Conservation (phyloP, 2,329 filamentous ascomycete genomes). For the Zasmidium angulare region DNA sequence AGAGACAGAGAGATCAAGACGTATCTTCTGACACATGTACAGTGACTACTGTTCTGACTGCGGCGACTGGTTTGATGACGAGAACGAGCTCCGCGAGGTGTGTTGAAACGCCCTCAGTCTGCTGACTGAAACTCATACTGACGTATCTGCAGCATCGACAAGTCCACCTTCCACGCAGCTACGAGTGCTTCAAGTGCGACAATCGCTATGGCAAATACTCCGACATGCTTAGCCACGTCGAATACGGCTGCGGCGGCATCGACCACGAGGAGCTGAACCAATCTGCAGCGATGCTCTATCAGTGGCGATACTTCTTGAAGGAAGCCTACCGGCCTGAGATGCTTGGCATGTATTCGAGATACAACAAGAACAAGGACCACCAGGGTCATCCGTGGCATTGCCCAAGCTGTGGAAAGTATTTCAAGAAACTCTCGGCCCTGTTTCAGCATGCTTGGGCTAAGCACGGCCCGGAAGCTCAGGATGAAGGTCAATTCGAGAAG, state of each 20-base stretch:
- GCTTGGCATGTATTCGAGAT: not conserved
- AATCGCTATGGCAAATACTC: not conserved
- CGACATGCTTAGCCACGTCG: constrained; percentile 3
- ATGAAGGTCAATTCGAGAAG: not conserved
- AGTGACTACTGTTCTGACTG: too few relatives aligned
- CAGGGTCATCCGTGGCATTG: not conserved
- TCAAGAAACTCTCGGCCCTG: not conserved
- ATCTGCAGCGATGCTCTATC: not conserved
- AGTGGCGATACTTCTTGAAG: not conserved
- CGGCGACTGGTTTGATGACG: too few relatives aligned
- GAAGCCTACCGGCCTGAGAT: not conserved
- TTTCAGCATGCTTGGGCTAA: not conserved
- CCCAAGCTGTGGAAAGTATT: not conserved
- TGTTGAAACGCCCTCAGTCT: too few relatives aligned
- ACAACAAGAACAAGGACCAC: not conserved
- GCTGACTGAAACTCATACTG: too few relatives aligned
- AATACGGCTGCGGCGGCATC: not conserved
- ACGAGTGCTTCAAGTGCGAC: constrained; percentile 1
- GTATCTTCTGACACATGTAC: too few relatives aligned
- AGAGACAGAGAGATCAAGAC: too few relatives aligned
- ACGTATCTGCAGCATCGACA: not conserved
- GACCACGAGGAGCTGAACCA: not conserved
- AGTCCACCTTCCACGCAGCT: not conserved
- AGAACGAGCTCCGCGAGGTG: too few relatives aligned
- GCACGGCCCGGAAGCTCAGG: not conserved